phyloP scores from a whole-genome alignment of 768 basidiomycete species.

The Leccinum subgranulosum region DNA sequence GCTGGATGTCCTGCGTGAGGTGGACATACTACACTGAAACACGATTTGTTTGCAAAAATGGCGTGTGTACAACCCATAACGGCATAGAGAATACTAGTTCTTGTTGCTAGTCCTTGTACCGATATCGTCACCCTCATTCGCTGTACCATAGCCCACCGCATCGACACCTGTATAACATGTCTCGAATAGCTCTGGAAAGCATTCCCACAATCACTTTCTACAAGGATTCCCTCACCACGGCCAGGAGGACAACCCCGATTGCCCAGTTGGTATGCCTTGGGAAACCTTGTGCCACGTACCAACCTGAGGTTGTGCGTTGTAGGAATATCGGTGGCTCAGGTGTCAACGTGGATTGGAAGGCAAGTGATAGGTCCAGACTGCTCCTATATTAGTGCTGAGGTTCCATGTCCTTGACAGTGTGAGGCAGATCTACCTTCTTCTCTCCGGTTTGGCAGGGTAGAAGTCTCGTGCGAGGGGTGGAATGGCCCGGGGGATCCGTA shows the following conservation, averaged over 20 bases:
- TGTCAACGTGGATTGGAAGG: constrained; percentile 89
- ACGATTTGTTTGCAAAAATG: neutral
- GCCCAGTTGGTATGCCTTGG: constrained; percentile 82
- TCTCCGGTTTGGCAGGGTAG: constrained; percentile 79
- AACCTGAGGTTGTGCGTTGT: constrained; percentile 86
- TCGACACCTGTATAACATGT: constrained; percentile 39
- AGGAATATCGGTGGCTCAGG: constrained; percentile 74
- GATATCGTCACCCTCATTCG: constrained; percentile 1
- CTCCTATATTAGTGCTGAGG: constrained; percentile 7
- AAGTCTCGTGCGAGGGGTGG: constrained; percentile 93
- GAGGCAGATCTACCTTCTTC: constrained; percentile 85
- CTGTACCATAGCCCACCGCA: neutral
- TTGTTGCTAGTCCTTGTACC: neutral
- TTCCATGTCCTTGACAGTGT: constrained; percentile 49
- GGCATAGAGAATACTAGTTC: neutral
- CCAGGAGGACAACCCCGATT: constrained; percentile 65
- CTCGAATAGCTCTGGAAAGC: constrained; percentile 66
- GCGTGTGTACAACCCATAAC: constrained; percentile 12
- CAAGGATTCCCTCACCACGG: constrained; percentile 58
- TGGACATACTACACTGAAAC: neutral
- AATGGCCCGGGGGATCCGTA: constrained; percentile 74
- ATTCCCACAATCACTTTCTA: constrained; percentile 81
- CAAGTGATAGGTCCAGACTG: constrained; percentile 30
- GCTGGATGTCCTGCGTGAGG: constrained; percentile 55
- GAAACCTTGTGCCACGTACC: constrained; percentile 68